These are phyloP conservation scores for Linderniella brevidens DNA, from an alignment of 257 asterid genomes.

Conservation along the genomic window DNA sequence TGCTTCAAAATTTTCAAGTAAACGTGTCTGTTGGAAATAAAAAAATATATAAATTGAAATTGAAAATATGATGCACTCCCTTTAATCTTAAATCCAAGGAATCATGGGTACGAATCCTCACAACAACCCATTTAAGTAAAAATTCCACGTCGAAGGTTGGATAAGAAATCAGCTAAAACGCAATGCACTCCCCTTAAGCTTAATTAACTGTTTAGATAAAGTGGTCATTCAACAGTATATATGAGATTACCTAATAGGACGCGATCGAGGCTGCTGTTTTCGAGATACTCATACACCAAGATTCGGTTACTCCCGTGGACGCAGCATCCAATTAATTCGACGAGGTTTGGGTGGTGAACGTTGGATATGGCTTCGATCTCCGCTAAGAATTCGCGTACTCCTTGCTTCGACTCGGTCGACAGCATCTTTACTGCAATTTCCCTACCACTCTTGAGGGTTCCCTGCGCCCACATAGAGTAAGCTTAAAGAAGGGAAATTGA, in stretches of 20 bases:
- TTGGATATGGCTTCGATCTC: slow-evolving; percentile 52
- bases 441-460: slow-evolving; percentile 30
- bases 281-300: slow-evolving; percentile 49
- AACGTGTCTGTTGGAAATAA: no score
- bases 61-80: no score
- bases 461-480: slow-evolving; percentile 21
- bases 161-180: no score
- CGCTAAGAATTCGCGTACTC: slow-evolving; percentile 40
- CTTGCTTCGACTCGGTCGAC: slow-evolving; percentile 49
- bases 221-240: no score
- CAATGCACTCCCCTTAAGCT: no score
- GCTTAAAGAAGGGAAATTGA: neutral
- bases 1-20: neutral
- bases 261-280: slow-evolving; percentile 47
- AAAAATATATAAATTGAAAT: no score
- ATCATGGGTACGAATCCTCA: no score
- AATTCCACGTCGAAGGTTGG: no score
- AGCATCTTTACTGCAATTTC: slow-evolving; percentile 51
- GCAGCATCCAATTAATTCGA: slow-evolving; percentile 53
- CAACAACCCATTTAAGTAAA: no score
- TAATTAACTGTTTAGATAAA: no score
- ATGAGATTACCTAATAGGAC: slow-evolving; percentile 34
- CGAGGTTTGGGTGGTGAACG: slow-evolving; percentile 62
- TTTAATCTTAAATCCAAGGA: no score
- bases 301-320: slow-evolving; percentile 36